Evolutionary conservation across 2,329 filamentous ascomycete genomes (phyloP), one percentile per base, ranked within the genome.

Genomic region (Fusarium hainanense): DNA sequence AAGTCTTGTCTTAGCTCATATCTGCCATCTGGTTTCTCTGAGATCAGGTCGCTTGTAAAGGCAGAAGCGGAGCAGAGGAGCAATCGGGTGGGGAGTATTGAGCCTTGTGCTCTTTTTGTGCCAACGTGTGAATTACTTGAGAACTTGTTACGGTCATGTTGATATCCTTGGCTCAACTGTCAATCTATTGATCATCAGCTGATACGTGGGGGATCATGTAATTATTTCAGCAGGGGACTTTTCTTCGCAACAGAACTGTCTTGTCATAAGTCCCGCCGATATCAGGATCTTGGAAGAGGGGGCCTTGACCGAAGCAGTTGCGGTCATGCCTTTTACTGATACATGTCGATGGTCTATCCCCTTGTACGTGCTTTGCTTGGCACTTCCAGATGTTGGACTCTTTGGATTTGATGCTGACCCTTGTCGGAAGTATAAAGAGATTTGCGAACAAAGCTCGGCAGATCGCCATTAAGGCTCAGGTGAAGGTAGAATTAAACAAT

Each of bases 381-480:
- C 63, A 42, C 48, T 23, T 46, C 49, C 16, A 56, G 40, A 49
- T 46, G 28, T 34, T 56, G 30, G 30, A 48, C 37, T 47, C 37
- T 42, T 56, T 46, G 28, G 51, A 54, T 30, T 37, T 56, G 49
- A 60, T 23, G 21, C 23, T 46, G 23, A 51, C 51, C 66, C 60
- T 51, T 62, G 60, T 47, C 37, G 54, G 56, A 47, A 55, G 28
- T 28, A 54, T 48, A 61, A 65, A 60, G 50, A 28, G 54, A 60
- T 66, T 67, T 61, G 41, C 54, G 51, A 58, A 54, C 25, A 54
- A 55, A 43, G 50, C 56, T 44, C 50, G 68, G 59, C 48, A 68
- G 70, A 74, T 74, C 69, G 41, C 37, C 60, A 67, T 69, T 47
- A 68, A 69, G 61, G 43, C 68, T 69, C 58, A 58, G 66, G 68